Conservation (phyloP, 1,284 basidiomycete genomes). For the Leucoagaricus sp. region DNA sequence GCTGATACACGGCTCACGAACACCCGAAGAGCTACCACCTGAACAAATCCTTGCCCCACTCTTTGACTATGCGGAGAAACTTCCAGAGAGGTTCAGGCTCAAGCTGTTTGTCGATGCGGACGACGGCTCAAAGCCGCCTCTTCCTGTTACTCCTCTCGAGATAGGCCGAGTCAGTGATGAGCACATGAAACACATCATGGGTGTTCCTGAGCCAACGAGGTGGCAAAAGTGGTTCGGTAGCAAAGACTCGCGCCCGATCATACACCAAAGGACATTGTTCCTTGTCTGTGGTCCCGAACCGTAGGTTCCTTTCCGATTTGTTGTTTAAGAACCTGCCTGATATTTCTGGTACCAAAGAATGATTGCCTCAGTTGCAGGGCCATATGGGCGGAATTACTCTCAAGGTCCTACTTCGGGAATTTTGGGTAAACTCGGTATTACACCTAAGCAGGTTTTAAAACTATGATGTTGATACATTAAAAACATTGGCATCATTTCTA, state of each 20-base stretch:
- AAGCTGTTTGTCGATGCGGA: conserved; percentile 61
- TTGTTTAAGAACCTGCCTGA: background rate
- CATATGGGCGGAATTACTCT: conserved; percentile 72
- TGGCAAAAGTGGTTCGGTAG: conserved; percentile 42
- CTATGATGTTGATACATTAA: conserved; percentile 39
- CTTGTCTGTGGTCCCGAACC: conserved; percentile 79
- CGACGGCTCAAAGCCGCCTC: conserved; percentile 31
- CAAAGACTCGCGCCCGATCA: conserved; percentile 23
- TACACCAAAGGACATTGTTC: conserved; percentile 51
- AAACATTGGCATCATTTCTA: background rate
- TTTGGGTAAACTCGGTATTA: conserved; percentile 65
- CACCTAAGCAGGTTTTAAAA: conserved; percentile 68
- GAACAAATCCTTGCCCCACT: conserved; percentile 54
- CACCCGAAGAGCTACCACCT: conserved; percentile 67
- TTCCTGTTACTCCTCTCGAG: conserved; percentile 29
- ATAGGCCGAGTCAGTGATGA: conserved; percentile 55
- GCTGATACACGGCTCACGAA: conserved; percentile 68
- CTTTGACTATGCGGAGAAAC: conserved; percentile 40
- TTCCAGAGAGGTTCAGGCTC: conserved; percentile 58
- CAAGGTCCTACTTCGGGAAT: conserved; percentile 72
- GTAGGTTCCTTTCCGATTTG: conserved; percentile 43
- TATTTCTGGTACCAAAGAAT: conserved; percentile 49
- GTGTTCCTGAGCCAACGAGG: conserved; percentile 37
- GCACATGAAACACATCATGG: conserved; percentile 45
- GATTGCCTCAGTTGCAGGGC: conserved; percentile 73